Conservation (phyloP, 2,329 filamentous ascomycete species). For the Thielaviopsis populi region DNA sequence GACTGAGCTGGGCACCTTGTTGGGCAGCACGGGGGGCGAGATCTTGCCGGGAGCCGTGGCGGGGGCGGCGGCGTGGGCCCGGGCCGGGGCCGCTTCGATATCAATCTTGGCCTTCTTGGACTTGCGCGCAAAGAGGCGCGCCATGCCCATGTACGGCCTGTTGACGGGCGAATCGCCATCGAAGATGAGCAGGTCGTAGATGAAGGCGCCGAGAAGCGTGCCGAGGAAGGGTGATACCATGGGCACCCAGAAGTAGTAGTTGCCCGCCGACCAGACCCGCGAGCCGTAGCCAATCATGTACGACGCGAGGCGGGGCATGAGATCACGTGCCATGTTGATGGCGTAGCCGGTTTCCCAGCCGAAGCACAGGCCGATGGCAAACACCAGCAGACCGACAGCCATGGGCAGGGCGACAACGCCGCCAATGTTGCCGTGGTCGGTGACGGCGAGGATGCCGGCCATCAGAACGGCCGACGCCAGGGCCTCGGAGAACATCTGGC, state of each 20-base stretch:
- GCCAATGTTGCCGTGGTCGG: conserved; percentile 37
- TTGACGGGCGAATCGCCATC: conserved; percentile 58
- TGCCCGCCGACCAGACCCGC: conserved; percentile 51
- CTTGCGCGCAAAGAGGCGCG: conserved; percentile 29
- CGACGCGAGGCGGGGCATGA: conserved; percentile 51
- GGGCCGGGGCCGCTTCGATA: conserved; percentile 7
- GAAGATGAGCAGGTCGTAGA: conserved; percentile 55
- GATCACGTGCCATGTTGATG: conserved; percentile 59
- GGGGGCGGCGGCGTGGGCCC: too few relatives aligned
- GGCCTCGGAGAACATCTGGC: conserved; percentile 59
- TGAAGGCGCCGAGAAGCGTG: conserved; percentile 45
- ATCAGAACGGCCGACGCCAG: conserved; percentile 52
- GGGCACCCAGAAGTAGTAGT: conserved; percentile 63
- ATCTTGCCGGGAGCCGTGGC: neutral
- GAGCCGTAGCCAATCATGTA: conserved; percentile 53
- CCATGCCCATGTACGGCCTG: conserved; percentile 48
- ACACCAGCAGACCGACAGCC: conserved; percentile 37
- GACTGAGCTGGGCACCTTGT: neutral
- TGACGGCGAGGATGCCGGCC: conserved; percentile 57
- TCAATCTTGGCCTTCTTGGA: conserved; percentile 22
- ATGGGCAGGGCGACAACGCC: conserved; percentile 35
- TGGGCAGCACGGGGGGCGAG: neutral
- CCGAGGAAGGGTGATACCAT: conserved; percentile 58
- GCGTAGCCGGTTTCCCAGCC: conserved; percentile 66
- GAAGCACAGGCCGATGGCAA: conserved; percentile 57